Conservation (phyloP, 208 protist genomes). For the Porcisia hertigi region DNA sequence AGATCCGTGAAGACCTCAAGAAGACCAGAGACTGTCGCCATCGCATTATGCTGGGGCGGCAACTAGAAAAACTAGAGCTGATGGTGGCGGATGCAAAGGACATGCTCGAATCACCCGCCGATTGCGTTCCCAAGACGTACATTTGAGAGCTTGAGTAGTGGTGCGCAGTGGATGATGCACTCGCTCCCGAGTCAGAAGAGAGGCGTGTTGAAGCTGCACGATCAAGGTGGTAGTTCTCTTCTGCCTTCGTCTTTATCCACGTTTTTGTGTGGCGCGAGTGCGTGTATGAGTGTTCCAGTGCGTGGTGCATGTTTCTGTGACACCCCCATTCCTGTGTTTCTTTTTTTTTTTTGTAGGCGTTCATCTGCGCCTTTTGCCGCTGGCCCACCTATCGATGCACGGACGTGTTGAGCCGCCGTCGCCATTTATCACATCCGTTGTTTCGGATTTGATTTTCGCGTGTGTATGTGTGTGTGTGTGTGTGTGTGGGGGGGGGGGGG, state of each 20-base stretch:
- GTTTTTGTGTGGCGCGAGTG: too few relatives aligned
- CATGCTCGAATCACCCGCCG: constrained; percentile 55
- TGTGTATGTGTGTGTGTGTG: too few relatives aligned
- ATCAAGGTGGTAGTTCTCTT: neutral
- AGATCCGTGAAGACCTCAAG: constrained; percentile 48
- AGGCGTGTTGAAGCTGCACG: neutral
- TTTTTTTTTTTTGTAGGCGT: too few relatives aligned
- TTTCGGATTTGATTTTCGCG: too few relatives aligned
- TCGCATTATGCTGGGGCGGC: constrained; percentile 40
- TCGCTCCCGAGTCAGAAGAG: neutral
- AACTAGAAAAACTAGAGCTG: constrained; percentile 49
- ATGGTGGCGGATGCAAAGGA: constrained; percentile 66
- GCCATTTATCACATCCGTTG: too few relatives aligned
- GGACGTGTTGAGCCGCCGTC: too few relatives aligned
- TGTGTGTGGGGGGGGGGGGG: fast-evolving
- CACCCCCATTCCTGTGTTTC: too few relatives aligned
- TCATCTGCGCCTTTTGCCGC: too few relatives aligned
- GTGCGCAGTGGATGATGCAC: neutral
- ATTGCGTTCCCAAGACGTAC: constrained; percentile 70
- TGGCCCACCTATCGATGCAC: too few relatives aligned
- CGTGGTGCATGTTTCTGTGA: too few relatives aligned
- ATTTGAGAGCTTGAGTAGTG: constrained; percentile 22
- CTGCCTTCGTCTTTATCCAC: neutral
- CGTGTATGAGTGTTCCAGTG: too few relatives aligned
- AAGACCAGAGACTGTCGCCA: constrained; percentile 38